Evolutionary conservation across 768 basidiomycete species (phyloP), one percentile per base, ranked within the genome.

Genomic region (Auricularia cornea): DNA sequence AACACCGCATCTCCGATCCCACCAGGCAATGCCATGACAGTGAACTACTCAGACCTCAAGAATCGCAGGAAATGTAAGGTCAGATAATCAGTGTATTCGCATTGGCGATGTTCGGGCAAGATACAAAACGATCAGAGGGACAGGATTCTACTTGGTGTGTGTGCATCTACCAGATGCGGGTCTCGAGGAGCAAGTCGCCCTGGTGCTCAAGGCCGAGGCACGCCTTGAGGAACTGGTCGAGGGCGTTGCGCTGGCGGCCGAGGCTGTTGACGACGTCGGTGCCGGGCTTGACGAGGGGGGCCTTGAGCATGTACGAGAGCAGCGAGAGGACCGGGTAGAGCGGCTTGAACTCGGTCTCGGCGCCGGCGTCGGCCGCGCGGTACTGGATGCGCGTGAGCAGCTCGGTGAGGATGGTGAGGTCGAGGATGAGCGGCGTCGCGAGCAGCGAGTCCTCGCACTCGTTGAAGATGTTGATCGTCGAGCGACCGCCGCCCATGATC

Each of bases 381-480:
- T 97, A 99, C 74, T 89, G 80, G 74, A 98, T 82, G 65, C 96
- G 94, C 48, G 94, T 94, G 65, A 98, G 81, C 64, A 99, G 81
- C 81, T 98, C 96, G 59, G 94, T 86, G 64, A 98, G 84, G 80
- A 98, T 94, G 48, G 90, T 76, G 67, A 98, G 79, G 76, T 98
- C 96, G 70, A 99, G 81, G 73, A 98, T 98, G 70, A 99, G 84
- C 23, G 95, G 95, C 40, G 95, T 95, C 31, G 96, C 96, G 66
- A 99, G 83, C 65, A 98, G 82, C 14, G 95, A 97, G 74, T 98
- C 96, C 88, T 96, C 94, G 81, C 96, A 98, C 76, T 95, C 91
- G 75, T 98, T 98, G 84, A 96, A 97, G 78, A 94, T 92, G 74
- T 92, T 94, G 81, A 97, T 94, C 12, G 90, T 92, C 67, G 89